Percentiles rank a stretch among this genome's conserved stretches.
Conservation (phyloP, 768 basidiomycete species). For the Hemileccinum rubropunctum region DNA sequence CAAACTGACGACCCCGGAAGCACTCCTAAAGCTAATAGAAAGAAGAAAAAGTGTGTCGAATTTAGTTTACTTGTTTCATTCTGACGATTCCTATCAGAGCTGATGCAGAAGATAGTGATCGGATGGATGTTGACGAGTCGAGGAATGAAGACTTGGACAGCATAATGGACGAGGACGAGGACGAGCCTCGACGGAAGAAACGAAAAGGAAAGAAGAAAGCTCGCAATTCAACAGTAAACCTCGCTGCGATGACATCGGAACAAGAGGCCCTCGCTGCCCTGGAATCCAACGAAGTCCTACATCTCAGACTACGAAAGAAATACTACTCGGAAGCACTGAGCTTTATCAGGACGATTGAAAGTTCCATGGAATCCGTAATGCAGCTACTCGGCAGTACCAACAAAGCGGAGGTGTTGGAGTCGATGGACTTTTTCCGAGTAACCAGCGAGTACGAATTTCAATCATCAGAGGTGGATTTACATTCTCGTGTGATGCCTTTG, state of each 20-base stretch:
- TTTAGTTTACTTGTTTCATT: background rate
- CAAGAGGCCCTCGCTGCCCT: slow-evolving; percentile 69
- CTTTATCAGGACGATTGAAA: slow-evolving; percentile 73
- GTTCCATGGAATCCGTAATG: slow-evolving; percentile 67
- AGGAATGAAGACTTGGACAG: slow-evolving; percentile 34
- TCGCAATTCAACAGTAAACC: slow-evolving; percentile 69
- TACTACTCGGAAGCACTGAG: slow-evolving; percentile 83
- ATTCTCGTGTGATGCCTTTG: background rate
- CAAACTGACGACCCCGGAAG: slow-evolving; percentile 25
- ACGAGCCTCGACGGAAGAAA: slow-evolving; percentile 35
- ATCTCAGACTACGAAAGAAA: slow-evolving; percentile 73
- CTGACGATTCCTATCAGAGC: slow-evolving; percentile 15
- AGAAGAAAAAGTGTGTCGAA: slow-evolving; percentile 27
- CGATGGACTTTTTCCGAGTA: slow-evolving; percentile 87
- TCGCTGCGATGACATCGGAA: slow-evolving; percentile 66
- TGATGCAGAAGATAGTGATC: slow-evolving; percentile 37
- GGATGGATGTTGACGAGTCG: slow-evolving; percentile 58
- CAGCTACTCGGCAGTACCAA: slow-evolving; percentile 83
- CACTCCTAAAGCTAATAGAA: slow-evolving; percentile 28
- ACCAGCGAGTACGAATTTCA: slow-evolving; percentile 80
- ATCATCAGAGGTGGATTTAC: slow-evolving; percentile 59
- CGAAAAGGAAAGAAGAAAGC: slow-evolving; percentile 46
- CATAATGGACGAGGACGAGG: slow-evolving; percentile 42
- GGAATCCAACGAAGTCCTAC: slow-evolving; percentile 61
- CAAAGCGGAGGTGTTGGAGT: slow-evolving; percentile 79